Percentiles rank a stretch among this genome's conserved stretches.
These are phyloP conservation scores for Capsella rubella DNA, from an alignment of 441 rosid genomes.

Conservation along the genomic window DNA sequence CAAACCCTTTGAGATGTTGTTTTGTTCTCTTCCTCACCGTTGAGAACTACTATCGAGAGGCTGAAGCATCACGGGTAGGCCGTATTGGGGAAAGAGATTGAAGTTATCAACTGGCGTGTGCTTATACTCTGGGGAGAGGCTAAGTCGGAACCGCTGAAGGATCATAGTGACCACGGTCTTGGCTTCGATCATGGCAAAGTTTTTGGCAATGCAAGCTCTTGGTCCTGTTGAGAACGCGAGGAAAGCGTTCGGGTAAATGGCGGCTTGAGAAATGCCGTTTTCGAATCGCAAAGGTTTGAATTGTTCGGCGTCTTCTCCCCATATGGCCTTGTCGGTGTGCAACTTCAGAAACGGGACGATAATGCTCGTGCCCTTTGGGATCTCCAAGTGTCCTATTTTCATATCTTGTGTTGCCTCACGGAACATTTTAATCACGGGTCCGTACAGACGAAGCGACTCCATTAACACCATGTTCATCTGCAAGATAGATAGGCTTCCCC, in stretches of 20 bases:
- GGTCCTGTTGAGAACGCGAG: conserved; percentile 55
- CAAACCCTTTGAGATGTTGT: background rate
- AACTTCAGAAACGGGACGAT: conserved; percentile 48
- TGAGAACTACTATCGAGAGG: conserved; percentile 31
- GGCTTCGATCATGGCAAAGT: conserved; percentile 54
- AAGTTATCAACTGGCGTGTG: conserved; percentile 50
- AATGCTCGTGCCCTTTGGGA: conserved; percentile 51
- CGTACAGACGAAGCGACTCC: conserved; percentile 62
- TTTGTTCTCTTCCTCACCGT: background rate
- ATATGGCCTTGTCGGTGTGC: conserved; percentile 52
- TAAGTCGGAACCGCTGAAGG: conserved; percentile 49
- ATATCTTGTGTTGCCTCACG: conserved; percentile 50
- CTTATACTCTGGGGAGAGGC: conserved; percentile 49
- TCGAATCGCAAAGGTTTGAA: conserved; percentile 60
- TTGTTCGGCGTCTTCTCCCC: conserved; percentile 66
- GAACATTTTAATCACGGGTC: conserved; percentile 42
- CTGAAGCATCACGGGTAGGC: conserved; percentile 49
- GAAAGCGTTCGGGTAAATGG: conserved; percentile 53
- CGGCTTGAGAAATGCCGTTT: conserved; percentile 53
- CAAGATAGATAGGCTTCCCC: background rate
- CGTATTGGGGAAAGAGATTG: conserved; percentile 50
- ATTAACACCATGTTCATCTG: conserved; percentile 67
- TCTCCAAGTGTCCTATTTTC: conserved; percentile 48
- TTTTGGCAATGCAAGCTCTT: conserved; percentile 58
- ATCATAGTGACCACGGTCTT: conserved; percentile 52